These are phyloP conservation scores for Paecilomyces niveus DNA, from an alignment of 2,329 filamentous ascomycete genomes.

Conservation along the genomic window DNA sequence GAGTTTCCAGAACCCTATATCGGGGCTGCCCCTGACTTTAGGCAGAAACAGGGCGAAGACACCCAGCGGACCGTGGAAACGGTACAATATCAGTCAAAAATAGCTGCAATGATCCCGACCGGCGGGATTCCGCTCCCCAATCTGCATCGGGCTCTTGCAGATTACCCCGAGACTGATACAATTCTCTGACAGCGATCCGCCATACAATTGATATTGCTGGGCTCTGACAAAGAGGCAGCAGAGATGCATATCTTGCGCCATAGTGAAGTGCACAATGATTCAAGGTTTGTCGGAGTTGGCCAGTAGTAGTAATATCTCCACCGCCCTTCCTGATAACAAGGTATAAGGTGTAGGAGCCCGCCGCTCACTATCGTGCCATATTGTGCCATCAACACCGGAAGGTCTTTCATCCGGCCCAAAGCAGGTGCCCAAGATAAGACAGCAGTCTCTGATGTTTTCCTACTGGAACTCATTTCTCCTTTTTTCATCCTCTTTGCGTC, in stretches of 20 bases:
- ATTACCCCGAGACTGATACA: not conserved
- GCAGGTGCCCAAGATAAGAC: not conserved
- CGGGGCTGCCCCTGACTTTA: not conserved
- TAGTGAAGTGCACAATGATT: not conserved
- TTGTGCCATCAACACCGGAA: not conserved
- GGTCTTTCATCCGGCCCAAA: not conserved
- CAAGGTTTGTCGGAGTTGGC: not conserved
- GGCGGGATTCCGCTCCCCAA: not conserved
- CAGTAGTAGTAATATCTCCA: slow-evolving; percentile 3
- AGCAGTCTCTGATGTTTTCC: not conserved
- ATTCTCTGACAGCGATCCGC: not conserved
- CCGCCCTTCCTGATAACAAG: not conserved
- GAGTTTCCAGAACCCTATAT: not conserved
- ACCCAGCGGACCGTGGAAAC: not conserved
- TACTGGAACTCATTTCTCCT: not conserved
- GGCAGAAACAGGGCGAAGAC: not conserved
- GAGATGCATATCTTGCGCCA: not conserved
- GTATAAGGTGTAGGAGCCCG: not conserved
- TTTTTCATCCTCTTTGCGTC: not conserved
- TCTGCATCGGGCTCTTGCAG: not conserved
- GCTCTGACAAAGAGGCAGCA: not conserved
- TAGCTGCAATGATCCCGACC: not conserved
- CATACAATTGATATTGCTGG: not conserved
- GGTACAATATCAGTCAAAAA: not conserved
- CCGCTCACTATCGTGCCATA: not conserved